A percentile compares a stretch with the other conserved stretches of the same genome.
These are phyloP conservation scores for Aphanomyces euteiches DNA, from an alignment of 352 stramenopile genomes.

Conservation along the genomic window DNA sequence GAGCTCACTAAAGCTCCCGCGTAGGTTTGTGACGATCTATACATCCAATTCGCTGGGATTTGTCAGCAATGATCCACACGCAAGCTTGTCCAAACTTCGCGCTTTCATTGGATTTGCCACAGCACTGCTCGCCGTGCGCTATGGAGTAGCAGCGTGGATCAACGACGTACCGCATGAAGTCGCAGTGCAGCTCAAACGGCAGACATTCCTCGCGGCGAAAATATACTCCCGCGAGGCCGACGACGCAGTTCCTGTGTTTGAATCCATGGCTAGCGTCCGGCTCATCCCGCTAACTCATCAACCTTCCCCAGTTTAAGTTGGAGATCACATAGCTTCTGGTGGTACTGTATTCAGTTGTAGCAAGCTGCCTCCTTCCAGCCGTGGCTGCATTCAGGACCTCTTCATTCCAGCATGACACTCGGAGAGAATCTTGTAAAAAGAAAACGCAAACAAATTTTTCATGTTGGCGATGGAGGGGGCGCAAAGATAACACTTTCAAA, in stretches of 20 bases:
- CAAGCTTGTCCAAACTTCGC: constrained; percentile 52
- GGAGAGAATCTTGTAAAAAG: too few relatives aligned
- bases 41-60: constrained; percentile 78
- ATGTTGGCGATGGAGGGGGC: too few relatives aligned
- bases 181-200: constrained; percentile 63
- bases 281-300: too few relatives aligned
- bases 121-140: constrained; percentile 82
- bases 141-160: constrained; percentile 66
- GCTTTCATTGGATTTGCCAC: constrained; percentile 74
- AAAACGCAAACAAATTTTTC: too few relatives aligned
- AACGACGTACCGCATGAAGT: constrained; percentile 69
- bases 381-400: too few relatives aligned
- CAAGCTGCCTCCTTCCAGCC: too few relatives aligned
- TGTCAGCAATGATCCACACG: constrained; percentile 53
- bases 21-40: constrained; percentile 78
- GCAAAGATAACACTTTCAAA: too few relatives aligned
- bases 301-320: too few relatives aligned
- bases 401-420: too few relatives aligned
- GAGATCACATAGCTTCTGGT: too few relatives aligned
- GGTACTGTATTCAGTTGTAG: too few relatives aligned
- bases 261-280: background rate
- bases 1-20: constrained; percentile 61
- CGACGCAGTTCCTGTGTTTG: constrained; percentile 12
- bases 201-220: constrained; percentile 83
- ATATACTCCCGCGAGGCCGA: constrained; percentile 15